Evolutionary conservation across 768 basidiomycete genomes (phyloP).

Genomic region (Clitopilus hobsonii): DNA sequence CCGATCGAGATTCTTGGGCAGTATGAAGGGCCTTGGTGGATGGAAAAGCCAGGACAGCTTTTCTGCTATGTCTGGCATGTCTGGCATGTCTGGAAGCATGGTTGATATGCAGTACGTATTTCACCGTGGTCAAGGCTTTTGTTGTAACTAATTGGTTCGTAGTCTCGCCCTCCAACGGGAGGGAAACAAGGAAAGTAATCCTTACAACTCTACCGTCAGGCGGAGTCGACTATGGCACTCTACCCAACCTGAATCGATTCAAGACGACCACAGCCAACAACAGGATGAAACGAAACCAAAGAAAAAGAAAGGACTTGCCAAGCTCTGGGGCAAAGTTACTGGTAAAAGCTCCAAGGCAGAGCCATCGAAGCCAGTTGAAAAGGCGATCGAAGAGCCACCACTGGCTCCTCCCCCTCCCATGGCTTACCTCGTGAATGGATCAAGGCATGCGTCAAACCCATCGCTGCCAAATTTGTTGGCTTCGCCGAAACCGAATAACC

Average conservation of each 20-base stretch:
- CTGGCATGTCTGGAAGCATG: constrained; percentile 84
- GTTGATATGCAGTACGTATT: constrained; percentile 84
- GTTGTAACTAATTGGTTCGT: constrained; percentile 8
- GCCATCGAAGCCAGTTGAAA: constrained; percentile 35
- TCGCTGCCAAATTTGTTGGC: constrained; percentile 53
- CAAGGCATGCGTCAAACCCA: constrained; percentile 64
- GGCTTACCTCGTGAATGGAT: constrained; percentile 73
- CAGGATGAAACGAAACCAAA: constrained; percentile 44
- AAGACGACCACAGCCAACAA: constrained; percentile 11
- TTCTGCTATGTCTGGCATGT: constrained; percentile 39
- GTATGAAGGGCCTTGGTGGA: constrained; percentile 63
- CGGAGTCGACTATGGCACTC: constrained; percentile 53
- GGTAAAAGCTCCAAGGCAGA: constrained; percentile 34
- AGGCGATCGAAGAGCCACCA: constrained; percentile 65
- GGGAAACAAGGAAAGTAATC: constrained; percentile 22
- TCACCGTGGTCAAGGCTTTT: constrained; percentile 2
- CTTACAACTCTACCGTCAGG: constrained; percentile 29
- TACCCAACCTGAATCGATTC: constrained; percentile 24
- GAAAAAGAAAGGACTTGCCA: constrained; percentile 77
- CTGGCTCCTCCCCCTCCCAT: constrained; percentile 89
- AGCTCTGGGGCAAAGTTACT: constrained; percentile 78
- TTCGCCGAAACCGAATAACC: constrained; percentile 50
- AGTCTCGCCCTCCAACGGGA: constrained; percentile 81
- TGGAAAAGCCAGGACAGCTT: constrained; percentile 82
- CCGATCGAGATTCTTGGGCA: constrained; percentile 73